Conservation (phyloP, 2,329 filamentous ascomycete species). For the Tolypocladium inflatum region DNA sequence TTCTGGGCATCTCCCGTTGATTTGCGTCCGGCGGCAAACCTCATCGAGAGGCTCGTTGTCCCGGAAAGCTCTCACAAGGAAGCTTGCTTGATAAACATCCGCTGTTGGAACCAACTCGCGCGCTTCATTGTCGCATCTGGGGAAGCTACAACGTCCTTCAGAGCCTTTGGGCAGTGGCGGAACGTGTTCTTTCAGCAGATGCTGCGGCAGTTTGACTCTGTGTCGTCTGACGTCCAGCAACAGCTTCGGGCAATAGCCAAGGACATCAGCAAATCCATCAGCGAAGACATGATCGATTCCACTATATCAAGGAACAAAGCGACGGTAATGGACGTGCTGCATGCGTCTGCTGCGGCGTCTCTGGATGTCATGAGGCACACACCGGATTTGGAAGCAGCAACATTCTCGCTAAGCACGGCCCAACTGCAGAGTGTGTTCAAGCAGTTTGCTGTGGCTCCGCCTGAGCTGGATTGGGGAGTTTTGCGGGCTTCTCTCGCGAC, state of each 20-base stretch:
- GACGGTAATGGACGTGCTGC: constrained; percentile 42
- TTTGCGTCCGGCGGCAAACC: constrained; percentile 40
- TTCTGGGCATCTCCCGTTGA: constrained; percentile 53
- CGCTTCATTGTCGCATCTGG: constrained; percentile 44
- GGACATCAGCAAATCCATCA: constrained; percentile 31
- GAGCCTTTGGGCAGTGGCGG: constrained; percentile 38
- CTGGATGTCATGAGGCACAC: constrained; percentile 40
- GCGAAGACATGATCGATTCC: constrained; percentile 33
- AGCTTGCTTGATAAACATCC: constrained; percentile 54
- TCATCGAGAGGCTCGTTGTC: constrained; percentile 50
- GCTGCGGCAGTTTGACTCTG: constrained; percentile 46
- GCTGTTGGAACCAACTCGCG: constrained; percentile 53
- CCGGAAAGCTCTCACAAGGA: constrained; percentile 55
- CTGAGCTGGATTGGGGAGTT: constrained; percentile 38
- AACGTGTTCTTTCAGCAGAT: constrained; percentile 47
- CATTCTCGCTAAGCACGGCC: constrained; percentile 37
- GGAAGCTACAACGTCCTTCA: constrained; percentile 38
- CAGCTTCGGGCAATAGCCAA: constrained; percentile 42
- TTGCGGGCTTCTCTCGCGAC: constrained; percentile 35
- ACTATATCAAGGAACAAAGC: constrained; percentile 44
- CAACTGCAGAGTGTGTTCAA: constrained; percentile 44
- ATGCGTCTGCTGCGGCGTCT: constrained; percentile 37
- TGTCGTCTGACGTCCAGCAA: constrained; percentile 44
- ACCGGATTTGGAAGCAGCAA: constrained; percentile 33
- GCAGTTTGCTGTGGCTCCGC: constrained; percentile 31